Evolutionary conservation across 441 rosid genomes (phyloP), one percentile per base, ranked within the genome.

Genomic region (Bocquillonia castaneifolia): DNA sequence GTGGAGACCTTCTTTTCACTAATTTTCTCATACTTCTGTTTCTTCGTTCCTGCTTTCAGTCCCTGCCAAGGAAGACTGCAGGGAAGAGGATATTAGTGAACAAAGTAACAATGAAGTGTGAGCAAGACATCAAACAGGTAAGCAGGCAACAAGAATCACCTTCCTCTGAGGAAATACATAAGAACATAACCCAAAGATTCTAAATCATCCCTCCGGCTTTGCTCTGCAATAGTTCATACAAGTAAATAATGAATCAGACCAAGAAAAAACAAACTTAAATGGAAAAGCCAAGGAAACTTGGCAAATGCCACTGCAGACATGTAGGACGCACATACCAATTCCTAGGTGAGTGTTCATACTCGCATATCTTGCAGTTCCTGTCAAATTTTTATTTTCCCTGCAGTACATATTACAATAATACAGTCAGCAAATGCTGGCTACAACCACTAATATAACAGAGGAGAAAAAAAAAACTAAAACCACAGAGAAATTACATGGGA

Each of bases 301-400:
- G 50, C 55, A 48, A 60, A 60, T 7, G n/a, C 63, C 25, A 36
- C 59, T 17, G 22, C 31, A 54, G 25, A 36, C 67, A 32, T n/a
- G 58, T 62, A 79, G 23, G 17, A 44, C 50, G 59, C 5, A 79
- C 92, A 78, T 63, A 93, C 98, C 98, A 76, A 93, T 93, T 36
- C 98, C 98, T 52, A 93, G 82, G 81, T 93, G 98, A 74, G 97
- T 93, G 69, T 90, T 93, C 96, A 90, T 88, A 85, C 98, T 93
- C 12, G 98, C 97, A 84, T 91, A 93, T 84, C 98, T 87, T 18
- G 97, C 98, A 77, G 98, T 93, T 66, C 98, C 97, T 22, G 97
- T 91, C 74, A 93, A 85, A 76, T 89, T 93, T 74, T 91, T 91
- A 66, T 93, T 93, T 80, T 93, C 98, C 78, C 98, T 93, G 85